phyloP scores from a whole-genome alignment of 202 grass and related monocot genomes.

The Bolboschoenoplectus hybrid region DNA sequence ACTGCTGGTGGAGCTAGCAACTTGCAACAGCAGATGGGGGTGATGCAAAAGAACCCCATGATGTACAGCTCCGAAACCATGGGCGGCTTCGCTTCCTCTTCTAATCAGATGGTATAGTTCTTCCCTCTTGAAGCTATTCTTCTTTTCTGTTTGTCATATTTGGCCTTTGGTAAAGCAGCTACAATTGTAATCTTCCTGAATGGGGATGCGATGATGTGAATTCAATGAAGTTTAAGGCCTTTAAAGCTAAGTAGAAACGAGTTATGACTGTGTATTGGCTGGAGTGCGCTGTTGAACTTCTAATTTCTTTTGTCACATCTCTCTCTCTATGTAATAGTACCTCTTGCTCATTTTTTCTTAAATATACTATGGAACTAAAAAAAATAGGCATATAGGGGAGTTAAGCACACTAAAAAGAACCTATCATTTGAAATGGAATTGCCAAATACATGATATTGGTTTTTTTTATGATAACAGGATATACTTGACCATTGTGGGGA shows the following conservation, averaged over 20 bases:
- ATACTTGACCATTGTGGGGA: conserved; percentile 82
- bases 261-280: background rate
- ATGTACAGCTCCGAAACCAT: conserved; percentile 65
- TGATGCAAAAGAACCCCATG: conserved; percentile 70
- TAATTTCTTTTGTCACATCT: background rate
- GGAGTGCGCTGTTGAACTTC: background rate
- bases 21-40: conserved; percentile 56
- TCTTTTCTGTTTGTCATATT: conserved; percentile 34
- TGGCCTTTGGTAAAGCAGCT: conserved; percentile 6
- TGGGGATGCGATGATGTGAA: background rate
- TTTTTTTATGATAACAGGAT: conserved; percentile 61
- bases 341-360: background rate
- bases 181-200: background rate
- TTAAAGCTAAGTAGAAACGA: background rate
- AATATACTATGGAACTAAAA: background rate
- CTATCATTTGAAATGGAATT: background rate
- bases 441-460: background rate
- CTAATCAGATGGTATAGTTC: conserved; percentile 81
- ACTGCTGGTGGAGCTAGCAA: conserved; percentile 39
- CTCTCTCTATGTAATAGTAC: background rate
- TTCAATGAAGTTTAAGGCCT: conserved; percentile 10
- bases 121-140: conserved; percentile 25
- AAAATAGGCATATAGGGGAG: background rate
- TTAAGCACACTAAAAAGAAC: background rate
- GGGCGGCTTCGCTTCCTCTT: conserved; percentile 77